Base-by-base conservation (phyloP, 2,329 filamentous ascomycete species). In the Fusarium ramigenum region DNA sequence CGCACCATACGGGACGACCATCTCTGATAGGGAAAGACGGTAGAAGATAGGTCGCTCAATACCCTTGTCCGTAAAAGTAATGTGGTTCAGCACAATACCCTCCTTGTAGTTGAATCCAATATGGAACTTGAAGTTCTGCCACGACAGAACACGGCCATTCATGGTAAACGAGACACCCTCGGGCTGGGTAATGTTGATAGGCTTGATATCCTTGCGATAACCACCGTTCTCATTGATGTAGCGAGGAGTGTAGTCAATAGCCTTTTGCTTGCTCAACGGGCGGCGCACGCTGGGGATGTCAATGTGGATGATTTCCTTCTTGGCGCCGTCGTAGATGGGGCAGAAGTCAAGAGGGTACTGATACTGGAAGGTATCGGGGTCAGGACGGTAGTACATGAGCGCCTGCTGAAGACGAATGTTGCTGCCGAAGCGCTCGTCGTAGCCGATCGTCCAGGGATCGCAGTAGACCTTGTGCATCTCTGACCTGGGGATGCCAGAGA, bases 401-500 rank as follows among this genome's bases (percentile, higher is more conserved):
- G 94, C 95, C 83, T 98, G 95, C 83, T 98, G 95, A 8, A 97
- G 89, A 61, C 95, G 91, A 47, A 94, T 87, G 47, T 86, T 86
- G 80, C 85, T 96, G 70, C 95, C 95, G 78, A 95, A 96, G 49
- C 95, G 92, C 84, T 97, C 93, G 77, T 98, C 95, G 80, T 94
- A 97, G 54, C 95, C 95, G 82, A 98, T 97, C 2, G 95, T 97
- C 95, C 95, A 98, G 16, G 94, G 94, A 80, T 98, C 95, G 82
- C 95, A 97, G 85, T 97, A 97, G 53, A 98, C 93, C 83, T 97
- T 97, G 86, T 96, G 86, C 95, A 98, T 97, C 69, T 97, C 93
- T 75, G 93, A 88, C 63, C 87, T 87, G 18, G 93, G 89, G 68
- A 98, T 93, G 3, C 95, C 95, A 66, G 94, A 89, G 67, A 97